Evolutionary conservation across 371 early-diverging fungal genomes (phyloP), one percentile per base, ranked within the genome.

Genomic region (Paraphysoderma sedebokerense): DNA sequence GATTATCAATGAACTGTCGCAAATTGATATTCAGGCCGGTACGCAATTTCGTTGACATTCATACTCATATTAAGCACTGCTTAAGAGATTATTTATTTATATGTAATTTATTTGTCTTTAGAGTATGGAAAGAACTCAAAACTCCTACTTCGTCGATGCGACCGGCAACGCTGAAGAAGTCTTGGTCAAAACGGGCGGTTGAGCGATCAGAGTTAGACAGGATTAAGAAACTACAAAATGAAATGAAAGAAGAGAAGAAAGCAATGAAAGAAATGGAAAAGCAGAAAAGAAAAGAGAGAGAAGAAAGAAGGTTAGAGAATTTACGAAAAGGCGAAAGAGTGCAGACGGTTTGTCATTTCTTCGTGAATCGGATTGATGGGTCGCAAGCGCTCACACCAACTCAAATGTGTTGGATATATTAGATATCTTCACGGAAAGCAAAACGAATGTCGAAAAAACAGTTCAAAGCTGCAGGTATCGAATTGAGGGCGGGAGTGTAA

Each of bases 401-500:
- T 36, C 37, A 5, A 2, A 5, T 5, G 17, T 36, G 2, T 36
- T 36, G 17, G 36, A 17, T 17, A n/a, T 20, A 3, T 20, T 20
- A 36, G 37, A 22, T 42, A 32, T 24, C 28, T n/a, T 12, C 13
- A 12, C 42, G 42, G 19, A 22, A 28, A 20, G 42, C 31, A 28
- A 42, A 42, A 12, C 42, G 42, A 28, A 42, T 42, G 42, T 26
- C 42, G 30, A 42, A 42, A 32, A 42, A 42, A 22, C 42, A 42
- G 42, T 31, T 42, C 13, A 7, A 9, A 12, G 42, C 28, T 17
- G 2, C 6, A 5, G 28, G 42, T 11, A 42, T 42, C 17, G 29
- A 23, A 6, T 17, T 42, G 42, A 28, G 42, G 26, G 39, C 39
- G n/a, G n/a, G n/a, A n/a, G n/a, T n/a, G n/a, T n/a, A n/a, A n/a